Evolutionary conservation across 225 moss, liverwort and hornwort species (phyloP).

Genomic region (Marchantia polymorpha): DNA sequence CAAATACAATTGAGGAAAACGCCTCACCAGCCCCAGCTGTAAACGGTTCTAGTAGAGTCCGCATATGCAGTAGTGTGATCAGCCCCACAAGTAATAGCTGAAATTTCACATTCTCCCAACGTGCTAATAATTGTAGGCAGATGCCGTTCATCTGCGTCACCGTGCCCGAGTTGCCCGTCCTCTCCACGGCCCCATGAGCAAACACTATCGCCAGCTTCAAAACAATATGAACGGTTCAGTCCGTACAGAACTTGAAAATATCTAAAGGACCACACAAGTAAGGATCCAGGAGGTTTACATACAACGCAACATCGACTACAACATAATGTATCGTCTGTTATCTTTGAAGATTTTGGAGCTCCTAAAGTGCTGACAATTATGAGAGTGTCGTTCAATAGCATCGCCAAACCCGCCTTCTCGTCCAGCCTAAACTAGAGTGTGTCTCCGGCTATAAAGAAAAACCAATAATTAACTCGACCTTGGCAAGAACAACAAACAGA

Average conservation of each 20-base stretch:
- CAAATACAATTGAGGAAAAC: constrained; percentile 20
- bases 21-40: constrained; percentile 93
- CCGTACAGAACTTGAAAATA: background rate
- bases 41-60: constrained; percentile 58
- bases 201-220: constrained; percentile 62
- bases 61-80: constrained; percentile 92
- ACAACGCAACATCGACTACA: background rate
- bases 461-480: background rate
- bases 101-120: constrained; percentile 52
- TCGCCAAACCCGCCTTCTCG: constrained; percentile 84
- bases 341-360: constrained; percentile 1
- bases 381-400: constrained; percentile 64
- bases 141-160: constrained; percentile 74
- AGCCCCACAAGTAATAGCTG: constrained; percentile 72
- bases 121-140: constrained; percentile 69
- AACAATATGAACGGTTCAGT: background rate
- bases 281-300: background rate
- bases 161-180: constrained; percentile 94
- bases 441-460: constrained; percentile 47
- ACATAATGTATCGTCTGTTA: background rate
- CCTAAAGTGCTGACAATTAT: constrained; percentile 57
- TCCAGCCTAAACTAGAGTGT: constrained; percentile 72
- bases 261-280: background rate
- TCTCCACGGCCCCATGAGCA: constrained; percentile 96
- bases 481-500: background rate